Percentiles rank a stretch among this genome's conserved stretches.
Conservation (phyloP, 1,139 yeast species). For the Trichomonascaceae sp. region DNA sequence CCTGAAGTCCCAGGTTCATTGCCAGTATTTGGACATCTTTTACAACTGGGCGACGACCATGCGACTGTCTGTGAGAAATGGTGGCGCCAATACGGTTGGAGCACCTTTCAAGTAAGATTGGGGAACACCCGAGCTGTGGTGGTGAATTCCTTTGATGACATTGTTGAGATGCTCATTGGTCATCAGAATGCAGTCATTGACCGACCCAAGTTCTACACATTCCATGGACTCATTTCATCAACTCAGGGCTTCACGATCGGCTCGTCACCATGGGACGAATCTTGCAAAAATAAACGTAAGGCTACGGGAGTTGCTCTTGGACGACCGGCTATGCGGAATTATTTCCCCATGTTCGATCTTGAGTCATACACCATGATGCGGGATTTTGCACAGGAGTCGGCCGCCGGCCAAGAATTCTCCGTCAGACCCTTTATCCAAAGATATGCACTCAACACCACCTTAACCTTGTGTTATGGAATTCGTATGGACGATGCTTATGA, state of each 20-base stretch:
- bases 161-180: conserved; percentile 45
- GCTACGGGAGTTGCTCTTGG: conserved; percentile 44
- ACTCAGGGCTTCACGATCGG: conserved; percentile 62
- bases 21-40: conserved; percentile 21
- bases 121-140: conserved; percentile 50
- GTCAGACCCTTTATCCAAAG: conserved; percentile 43
- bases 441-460: conserved; percentile 48
- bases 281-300: conserved; percentile 48
- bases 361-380: conserved; percentile 32
- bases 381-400: conserved; percentile 17
- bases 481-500: conserved; percentile 39
- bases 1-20: conserved; percentile 37
- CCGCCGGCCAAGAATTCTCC: conserved; percentile 34
- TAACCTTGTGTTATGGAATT: conserved; percentile 51
- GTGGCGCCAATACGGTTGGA: conserved; percentile 20
- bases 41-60: conserved; percentile 22
- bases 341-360: conserved; percentile 36
- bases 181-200: conserved; percentile 50
- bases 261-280: conserved; percentile 55
- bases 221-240: conserved; percentile 53
- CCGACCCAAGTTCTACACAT: conserved; percentile 54
- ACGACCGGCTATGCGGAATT: conserved; percentile 23
- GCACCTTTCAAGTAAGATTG: conserved; percentile 50
- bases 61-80: conserved; percentile 23
- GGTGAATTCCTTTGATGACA: conserved; percentile 51